Percentiles rank a stretch among this genome's conserved stretches.
Evolutionary conservation across 208 protist genomes (phyloP).

Genomic region (Leishmania major): DNA sequence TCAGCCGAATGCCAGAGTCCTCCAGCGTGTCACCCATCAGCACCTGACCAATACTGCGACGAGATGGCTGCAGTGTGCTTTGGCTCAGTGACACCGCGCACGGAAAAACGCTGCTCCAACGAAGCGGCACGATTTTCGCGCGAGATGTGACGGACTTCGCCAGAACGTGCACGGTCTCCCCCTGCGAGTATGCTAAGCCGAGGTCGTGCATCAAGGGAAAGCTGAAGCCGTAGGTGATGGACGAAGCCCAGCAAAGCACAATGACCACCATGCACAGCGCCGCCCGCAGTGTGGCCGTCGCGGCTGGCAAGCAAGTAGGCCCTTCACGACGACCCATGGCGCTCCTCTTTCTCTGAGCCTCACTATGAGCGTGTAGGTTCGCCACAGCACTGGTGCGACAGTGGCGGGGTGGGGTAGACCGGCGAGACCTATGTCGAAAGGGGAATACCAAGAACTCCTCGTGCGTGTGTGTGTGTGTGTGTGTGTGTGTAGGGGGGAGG

Average conservation of each 20-base stretch:
- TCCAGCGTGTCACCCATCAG: slow-evolving; percentile 25
- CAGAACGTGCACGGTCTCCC: slow-evolving; percentile 1
- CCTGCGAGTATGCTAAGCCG: slow-evolving; percentile 1
- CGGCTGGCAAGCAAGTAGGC: neutral
- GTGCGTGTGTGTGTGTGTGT: neutral
- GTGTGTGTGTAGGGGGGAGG: neutral
- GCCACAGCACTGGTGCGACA: neutral
- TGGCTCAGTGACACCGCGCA: neutral
- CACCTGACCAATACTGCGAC: slow-evolving; percentile 24
- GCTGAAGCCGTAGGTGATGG: slow-evolving; percentile 7
- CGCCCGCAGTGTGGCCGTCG: neutral
- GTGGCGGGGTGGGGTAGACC: neutral
- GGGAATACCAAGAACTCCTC: neutral
- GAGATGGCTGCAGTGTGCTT: neutral
- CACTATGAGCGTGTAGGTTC: neutral
- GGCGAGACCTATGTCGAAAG: neutral
- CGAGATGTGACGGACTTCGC: slow-evolving; percentile 24
- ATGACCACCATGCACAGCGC: neutral
- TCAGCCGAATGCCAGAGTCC: slow-evolving; percentile 16
- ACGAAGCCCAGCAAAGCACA: slow-evolving; percentile 14
- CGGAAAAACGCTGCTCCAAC: slow-evolving; percentile 17
- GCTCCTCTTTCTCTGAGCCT: neutral
- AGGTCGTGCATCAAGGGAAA: slow-evolving; percentile 19
- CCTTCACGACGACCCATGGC: neutral
- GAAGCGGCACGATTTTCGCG: slow-evolving; percentile 24